A percentile compares a stretch with the other conserved stretches of the same genome.
Conservation (phyloP, 176 grass and related monocot species). For the Musa itinerans region DNA sequence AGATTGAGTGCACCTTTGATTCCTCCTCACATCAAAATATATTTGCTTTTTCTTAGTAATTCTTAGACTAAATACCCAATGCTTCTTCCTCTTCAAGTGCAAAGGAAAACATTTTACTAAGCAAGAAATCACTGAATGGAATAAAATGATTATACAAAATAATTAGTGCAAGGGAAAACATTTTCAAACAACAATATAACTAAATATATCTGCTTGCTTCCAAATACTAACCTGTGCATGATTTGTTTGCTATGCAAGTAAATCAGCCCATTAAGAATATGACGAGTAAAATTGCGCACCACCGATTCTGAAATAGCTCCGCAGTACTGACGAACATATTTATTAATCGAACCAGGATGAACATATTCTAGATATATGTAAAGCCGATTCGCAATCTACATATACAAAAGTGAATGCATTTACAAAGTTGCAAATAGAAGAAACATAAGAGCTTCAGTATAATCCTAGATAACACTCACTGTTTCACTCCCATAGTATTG, state of each 20-base stretch:
- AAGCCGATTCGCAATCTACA: constrained; percentile 60
- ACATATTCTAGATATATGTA: constrained; percentile 98
- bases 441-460: constrained; percentile 10
- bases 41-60: too few species aligned
- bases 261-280: constrained; percentile 80
- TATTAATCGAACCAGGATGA: constrained; percentile 97
- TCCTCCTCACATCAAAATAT: background rate
- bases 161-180: too few species aligned
- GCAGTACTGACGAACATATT: constrained; percentile 77
- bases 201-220: background rate
- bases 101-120: too few species aligned
- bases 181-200: constrained; percentile 12
- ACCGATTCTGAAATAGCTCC: constrained; percentile 90
- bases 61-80: too few species aligned
- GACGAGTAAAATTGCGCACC: constrained; percentile 83
- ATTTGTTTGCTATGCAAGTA: constrained; percentile 96
- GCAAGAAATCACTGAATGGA: too few species aligned
- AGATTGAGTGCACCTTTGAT: background rate
- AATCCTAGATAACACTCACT: constrained; percentile 31
- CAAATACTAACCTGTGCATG: constrained; percentile 49
- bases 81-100: too few species aligned
- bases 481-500: constrained; percentile 97
- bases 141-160: too few species aligned
- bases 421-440: background rate
- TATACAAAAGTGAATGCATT: constrained; percentile 12